phyloP scores from a whole-genome alignment of 805 yeast species.

The Ogataea paradorogensis region DNA sequence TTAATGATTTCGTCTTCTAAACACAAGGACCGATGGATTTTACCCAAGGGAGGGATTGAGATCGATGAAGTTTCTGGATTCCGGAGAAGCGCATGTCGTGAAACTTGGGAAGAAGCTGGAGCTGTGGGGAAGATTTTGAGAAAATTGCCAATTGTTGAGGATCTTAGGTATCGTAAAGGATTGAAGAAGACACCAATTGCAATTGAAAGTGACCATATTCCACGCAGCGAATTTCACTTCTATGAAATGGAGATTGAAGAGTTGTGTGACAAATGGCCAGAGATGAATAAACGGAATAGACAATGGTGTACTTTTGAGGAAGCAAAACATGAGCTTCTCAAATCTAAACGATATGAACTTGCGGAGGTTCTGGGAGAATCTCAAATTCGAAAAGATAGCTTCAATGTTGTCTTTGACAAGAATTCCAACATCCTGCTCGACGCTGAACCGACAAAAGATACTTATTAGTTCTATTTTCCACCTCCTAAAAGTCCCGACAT shows the following conservation, averaged over 20 bases:
- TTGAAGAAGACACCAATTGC: constrained; percentile 20
- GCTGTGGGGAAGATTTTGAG: constrained; percentile 60
- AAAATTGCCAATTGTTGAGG: constrained; percentile 65
- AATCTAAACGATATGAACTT: constrained; percentile 65
- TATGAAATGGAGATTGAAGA: constrained; percentile 67
- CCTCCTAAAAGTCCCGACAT: constrained; percentile 70
- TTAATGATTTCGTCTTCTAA: constrained; percentile 77
- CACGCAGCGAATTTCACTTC: constrained; percentile 84
- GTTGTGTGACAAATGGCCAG: constrained; percentile 74
- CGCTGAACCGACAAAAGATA: constrained; percentile 29
- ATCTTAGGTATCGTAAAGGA: constrained; percentile 35
- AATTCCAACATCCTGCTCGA: constrained; percentile 27
- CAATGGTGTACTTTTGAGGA: constrained; percentile 73
- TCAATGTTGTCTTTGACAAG: constrained; percentile 22
- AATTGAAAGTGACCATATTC: constrained; percentile 37
- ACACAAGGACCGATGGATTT: constrained; percentile 70
- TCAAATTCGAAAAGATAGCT: constrained; percentile 41
- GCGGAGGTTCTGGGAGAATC: constrained; percentile 61
- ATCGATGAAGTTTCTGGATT: constrained; percentile 60
- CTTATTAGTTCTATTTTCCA: constrained; percentile 22
- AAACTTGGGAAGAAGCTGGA: constrained; percentile 99
- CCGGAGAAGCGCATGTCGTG: constrained; percentile 64
- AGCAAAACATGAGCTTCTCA: constrained; percentile 57
- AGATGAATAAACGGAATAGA: constrained; percentile 55
- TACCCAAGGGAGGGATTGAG: constrained; percentile 97